Evolutionary conservation across 306 rosid species (phyloP).

Genomic region (Cyclanthera cordifolia): DNA sequence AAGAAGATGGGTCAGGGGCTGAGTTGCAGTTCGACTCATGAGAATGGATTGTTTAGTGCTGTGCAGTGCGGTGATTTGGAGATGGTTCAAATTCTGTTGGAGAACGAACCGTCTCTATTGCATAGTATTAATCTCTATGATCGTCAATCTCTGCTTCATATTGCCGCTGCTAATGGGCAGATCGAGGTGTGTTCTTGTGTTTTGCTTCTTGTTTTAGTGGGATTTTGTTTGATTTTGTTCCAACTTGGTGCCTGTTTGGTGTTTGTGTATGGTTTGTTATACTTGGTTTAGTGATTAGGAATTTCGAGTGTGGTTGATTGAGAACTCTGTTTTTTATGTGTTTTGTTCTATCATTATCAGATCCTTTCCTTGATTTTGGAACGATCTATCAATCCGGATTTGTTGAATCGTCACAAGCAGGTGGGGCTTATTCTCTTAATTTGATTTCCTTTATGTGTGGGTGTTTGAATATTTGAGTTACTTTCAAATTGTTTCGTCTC

Average conservation of each 20-base stretch:
- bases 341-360: slow-evolving; percentile 22
- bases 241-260: too few relatives aligned
- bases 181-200: slow-evolving; percentile 58
- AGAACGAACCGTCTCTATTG: slow-evolving; percentile 40
- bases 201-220: too few relatives aligned
- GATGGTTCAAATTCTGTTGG: slow-evolving; percentile 36
- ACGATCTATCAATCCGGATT: slow-evolving; percentile 74
- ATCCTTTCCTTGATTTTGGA: slow-evolving; percentile 61
- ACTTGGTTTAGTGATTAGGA: not conserved
- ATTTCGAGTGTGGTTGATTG: slow-evolving; percentile 11
- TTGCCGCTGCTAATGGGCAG: slow-evolving; percentile 96
- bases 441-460: slow-evolving; percentile 4
- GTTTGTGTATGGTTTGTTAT: not conserved
- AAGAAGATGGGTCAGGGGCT: slow-evolving; percentile 79
- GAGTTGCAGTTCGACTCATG: slow-evolving; percentile 66
- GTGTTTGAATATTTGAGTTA: too few relatives aligned
- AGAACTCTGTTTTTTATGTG: not conserved
- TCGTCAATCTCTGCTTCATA: slow-evolving; percentile 75
- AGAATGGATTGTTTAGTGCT: slow-evolving; percentile 67
- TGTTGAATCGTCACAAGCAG: slow-evolving; percentile 88
- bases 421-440: slow-evolving; percentile 21
- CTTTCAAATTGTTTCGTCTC: not conserved
- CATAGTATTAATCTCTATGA: slow-evolving; percentile 62
- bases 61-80: slow-evolving; percentile 57
- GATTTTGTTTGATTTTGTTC: not conserved